Base-by-base conservation (phyloP, 2,329 filamentous ascomycete species). In the Claviceps lovelessii region DNA sequence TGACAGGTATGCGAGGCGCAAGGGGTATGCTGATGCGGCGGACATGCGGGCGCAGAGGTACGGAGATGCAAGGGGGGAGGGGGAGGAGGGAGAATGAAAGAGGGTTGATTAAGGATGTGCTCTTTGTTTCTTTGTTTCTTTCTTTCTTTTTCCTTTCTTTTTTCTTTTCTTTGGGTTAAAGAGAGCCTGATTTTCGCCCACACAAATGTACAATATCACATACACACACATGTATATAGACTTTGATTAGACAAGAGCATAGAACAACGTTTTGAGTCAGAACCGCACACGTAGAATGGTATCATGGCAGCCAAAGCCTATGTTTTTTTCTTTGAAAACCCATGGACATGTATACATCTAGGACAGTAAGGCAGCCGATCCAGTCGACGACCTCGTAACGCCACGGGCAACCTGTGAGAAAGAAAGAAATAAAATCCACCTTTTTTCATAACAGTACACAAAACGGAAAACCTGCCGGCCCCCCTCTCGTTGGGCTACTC, bases 1-100 rank as follows among this genome's bases (percentile, higher is more conserved):
- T 60, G 77, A 84, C 59, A 73, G 72, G 60, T 85, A 79, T 66
- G 81, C 83, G n/a, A 70, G 76, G 62, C 74, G 74, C 56, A 81
- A 79, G 65, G 83, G 83, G 0, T 83, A 78, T 59, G 71, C 69
- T 42, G 71, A 68, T 57, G 71, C 76, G 1, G 74, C 74, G 54
- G 79, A 79, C 54, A 72, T 77, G 72, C 63, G 68, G 52, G 61
- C 63, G 49, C 60, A 65, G 52, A 68, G 57, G 55, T 61, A 59
- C 15, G 66, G 62, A 60, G 52, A 62, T 61, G 1, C 62, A 64
- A 35, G 58, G 55, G 46, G 58, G 57, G 49, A 61, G 54, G 29
- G 61, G 62, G 39, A 59, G 5, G n/a, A 35, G 29, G 17, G 7
- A 5, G 45, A 11, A 11, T 47, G 7, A 37, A 37, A 37, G 35